These are phyloP conservation scores for Chlorella vulgaris DNA, from an alignment of 139 green algal species.

Conservation along the genomic window DNA sequence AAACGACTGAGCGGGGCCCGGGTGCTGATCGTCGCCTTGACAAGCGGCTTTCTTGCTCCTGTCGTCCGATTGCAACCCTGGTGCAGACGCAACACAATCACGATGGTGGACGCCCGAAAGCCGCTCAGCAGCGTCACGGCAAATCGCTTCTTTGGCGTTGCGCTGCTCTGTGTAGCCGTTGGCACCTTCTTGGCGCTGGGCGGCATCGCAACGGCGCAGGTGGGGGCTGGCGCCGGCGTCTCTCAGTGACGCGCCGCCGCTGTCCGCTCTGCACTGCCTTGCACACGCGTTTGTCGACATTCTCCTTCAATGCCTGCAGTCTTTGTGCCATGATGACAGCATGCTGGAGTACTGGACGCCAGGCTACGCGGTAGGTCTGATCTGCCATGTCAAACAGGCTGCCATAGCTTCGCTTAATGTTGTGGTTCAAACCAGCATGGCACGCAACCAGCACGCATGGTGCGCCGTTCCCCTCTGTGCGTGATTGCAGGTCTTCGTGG, in stretches of 20 bases:
- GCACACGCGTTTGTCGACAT: no score
- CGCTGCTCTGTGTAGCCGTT: background rate
- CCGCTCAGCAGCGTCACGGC: background rate
- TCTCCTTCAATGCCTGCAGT: background rate
- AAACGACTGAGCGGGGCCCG: no score
- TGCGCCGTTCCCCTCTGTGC: background rate
- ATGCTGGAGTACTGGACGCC: constrained; percentile 15
- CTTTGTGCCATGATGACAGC: constrained; percentile 8
- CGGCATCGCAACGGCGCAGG: background rate
- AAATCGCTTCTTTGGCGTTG: background rate
- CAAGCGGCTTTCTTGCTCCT: background rate
- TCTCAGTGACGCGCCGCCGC: no score
- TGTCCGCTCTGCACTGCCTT: no score
- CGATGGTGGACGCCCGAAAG: background rate
- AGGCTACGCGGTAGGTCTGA: background rate
- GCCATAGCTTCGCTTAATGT: background rate
- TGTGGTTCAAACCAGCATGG: background rate
- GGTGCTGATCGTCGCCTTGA: no score
- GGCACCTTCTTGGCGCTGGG: constrained; percentile 1
- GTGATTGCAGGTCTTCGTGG: background rate
- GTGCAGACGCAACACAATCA: background rate
- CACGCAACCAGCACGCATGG: background rate
- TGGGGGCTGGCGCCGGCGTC: background rate
- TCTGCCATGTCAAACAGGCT: background rate
- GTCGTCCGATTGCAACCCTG: background rate